Conservation (phyloP, 202 grass and related monocot genomes). For the Setaria italica region DNA sequence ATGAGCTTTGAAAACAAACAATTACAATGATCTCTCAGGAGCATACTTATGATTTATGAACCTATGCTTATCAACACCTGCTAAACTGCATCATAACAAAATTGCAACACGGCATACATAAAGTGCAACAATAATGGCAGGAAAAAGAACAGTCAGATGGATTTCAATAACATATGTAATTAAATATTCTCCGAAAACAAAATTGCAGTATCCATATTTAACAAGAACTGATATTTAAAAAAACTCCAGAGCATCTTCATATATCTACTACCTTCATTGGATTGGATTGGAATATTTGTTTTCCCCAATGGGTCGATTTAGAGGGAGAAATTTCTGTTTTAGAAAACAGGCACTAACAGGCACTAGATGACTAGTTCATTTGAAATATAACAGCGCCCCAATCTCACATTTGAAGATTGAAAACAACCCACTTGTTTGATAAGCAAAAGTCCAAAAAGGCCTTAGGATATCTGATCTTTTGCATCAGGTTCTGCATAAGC, state of each 20-base stretch:
- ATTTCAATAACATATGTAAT: not conserved
- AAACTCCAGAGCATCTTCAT: not conserved
- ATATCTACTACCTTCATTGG: not conserved
- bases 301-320: not conserved
- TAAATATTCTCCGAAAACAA: constrained; percentile 7
- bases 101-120: not conserved
- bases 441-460: not conserved
- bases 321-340: not conserved
- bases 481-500: constrained; percentile 2
- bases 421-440: constrained; percentile 4
- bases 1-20: not conserved
- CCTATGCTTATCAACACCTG: not conserved
- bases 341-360: not conserved
- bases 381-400: constrained; percentile 8
- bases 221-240: not conserved
- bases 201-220: not conserved
- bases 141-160: not conserved
- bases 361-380: constrained; percentile 19
- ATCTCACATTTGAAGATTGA: constrained; percentile 27
- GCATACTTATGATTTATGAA: constrained; percentile 12
- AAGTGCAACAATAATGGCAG: not conserved
- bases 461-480: constrained; percentile 21
- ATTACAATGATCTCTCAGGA: not conserved
- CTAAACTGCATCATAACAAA: not conserved
- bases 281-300: not conserved